Evolutionary conservation across 2,329 filamentous ascomycete species (phyloP), one percentile per base, ranked within the genome.

Genomic region (Cordyceps tenuipes): DNA sequence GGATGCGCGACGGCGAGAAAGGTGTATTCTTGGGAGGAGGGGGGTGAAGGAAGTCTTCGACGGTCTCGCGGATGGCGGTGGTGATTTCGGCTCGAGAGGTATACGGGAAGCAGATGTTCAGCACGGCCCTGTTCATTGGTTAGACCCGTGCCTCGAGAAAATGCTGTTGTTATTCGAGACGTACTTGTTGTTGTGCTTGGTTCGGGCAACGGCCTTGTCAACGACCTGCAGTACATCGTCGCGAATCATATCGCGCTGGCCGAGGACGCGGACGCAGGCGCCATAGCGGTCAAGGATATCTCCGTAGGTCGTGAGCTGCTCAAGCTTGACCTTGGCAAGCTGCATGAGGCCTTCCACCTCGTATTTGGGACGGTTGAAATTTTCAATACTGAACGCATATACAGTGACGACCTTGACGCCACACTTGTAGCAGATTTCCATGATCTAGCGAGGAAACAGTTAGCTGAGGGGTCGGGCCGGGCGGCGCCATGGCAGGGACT

Each of bases 41-140:
- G 5, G 91, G 89, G 56, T 83, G 86, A 62, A 89, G 89, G 73
- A 91, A 97, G 62, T 96, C 90, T 61, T 89, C 80, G 9, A 99
- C 92, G 0, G 93, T 97, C 47, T 87, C 85, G 64, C 90, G 87
- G 65, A 99, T 90, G 6, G 93, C 90, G 3, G 89, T 86, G 0
- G 93, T 95, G 65, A 99, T 97, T 71, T 99, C 94, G 68, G 96
- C 91, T 64, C 94, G 84, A 5, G 92, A 96, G 0, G 94, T 97
- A 70, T 99, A 99, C 0, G 94, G 94, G 69, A 97, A 97, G 77
- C 94, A 99, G 64, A 99, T 91, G 71, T 99, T 99, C 56, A 99
- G 78, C 34, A 82, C 75, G 29, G 79, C 76, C 59, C 82, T 84
- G 29, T 6, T 19, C 12, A 3, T 19, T 19, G 12, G 68, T 62